Conservation (phyloP, 176 grass and related monocot species). For the Aegilops tauschii region DNA sequence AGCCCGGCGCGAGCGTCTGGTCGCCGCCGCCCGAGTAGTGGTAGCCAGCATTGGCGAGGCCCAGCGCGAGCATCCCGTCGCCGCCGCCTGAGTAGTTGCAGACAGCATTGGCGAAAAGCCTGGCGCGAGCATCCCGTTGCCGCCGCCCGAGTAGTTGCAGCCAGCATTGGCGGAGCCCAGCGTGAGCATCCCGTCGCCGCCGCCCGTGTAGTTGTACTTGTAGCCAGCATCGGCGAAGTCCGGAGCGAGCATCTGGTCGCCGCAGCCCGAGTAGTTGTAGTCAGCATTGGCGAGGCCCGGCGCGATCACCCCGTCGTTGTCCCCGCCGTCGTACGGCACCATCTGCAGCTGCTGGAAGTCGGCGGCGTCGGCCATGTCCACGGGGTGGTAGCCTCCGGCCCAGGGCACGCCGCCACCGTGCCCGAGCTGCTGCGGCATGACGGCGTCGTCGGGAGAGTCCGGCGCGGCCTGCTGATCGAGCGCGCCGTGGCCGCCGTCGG, state of each 20-base stretch:
- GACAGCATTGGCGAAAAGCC: too few relatives aligned
- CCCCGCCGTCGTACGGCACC: neutral
- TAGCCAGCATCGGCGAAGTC: neutral
- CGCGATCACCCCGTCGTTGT: neutral
- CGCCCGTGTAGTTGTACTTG: neutral
- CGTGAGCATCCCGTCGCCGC: neutral
- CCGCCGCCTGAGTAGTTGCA: too few relatives aligned
- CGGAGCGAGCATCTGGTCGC: neutral
- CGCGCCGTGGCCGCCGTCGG: neutral
- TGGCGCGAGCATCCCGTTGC: too few relatives aligned
- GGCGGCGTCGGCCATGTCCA: neutral
- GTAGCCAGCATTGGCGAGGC: too few relatives aligned
- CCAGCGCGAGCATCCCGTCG: neutral
- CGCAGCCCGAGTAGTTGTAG: neutral
- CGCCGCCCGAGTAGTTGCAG: too few relatives aligned
- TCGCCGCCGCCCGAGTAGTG: too few relatives aligned
- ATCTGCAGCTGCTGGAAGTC: slow-evolving; percentile 9
- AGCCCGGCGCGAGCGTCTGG: too few relatives aligned
- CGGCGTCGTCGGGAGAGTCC: neutral
- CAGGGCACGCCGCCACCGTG: neutral
- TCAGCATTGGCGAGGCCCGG: neutral
- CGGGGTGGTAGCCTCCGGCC: neutral
- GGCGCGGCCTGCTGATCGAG: neutral
- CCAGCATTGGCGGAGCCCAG: neutral
- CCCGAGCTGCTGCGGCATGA: neutral